A percentile compares a stretch with the other conserved stretches of the same genome.
These are phyloP conservation scores for Setaria italica DNA, from an alignment of 202 grass and related monocot genomes.

Conservation along the genomic window DNA sequence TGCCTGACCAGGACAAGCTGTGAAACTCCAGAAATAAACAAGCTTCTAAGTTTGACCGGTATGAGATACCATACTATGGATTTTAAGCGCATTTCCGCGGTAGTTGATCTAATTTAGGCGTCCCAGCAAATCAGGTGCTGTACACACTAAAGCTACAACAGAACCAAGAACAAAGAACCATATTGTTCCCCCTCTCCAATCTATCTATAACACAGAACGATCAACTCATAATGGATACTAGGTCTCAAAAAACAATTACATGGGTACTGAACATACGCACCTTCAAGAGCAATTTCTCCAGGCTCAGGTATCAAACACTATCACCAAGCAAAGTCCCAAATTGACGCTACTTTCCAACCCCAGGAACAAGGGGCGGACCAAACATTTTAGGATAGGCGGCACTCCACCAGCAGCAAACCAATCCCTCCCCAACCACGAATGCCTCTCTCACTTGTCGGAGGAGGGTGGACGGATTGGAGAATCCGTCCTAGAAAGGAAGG, in stretches of 20 bases:
- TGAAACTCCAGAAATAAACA: constrained; percentile 30
- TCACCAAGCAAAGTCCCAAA: background rate
- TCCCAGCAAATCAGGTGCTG: background rate
- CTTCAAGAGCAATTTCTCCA: background rate
- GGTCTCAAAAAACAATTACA: background rate
- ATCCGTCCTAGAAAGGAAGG: background rate
- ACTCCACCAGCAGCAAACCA: background rate
- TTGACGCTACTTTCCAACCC: background rate
- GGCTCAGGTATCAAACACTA: background rate
- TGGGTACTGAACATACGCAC: background rate
- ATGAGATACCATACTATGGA: background rate
- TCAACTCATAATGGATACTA: background rate
- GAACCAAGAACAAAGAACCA: constrained; percentile 9
- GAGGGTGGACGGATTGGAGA: background rate
- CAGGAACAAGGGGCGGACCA: background rate
- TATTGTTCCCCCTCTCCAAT: background rate
- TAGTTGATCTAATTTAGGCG: constrained; percentile 1
- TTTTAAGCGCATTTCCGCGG: background rate
- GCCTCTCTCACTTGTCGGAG: no score
- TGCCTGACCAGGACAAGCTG: constrained; percentile 16
- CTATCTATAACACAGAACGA: background rate
- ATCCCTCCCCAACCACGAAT: background rate
- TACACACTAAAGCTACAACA: background rate
- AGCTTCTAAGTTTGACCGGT: background rate
- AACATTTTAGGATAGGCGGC: background rate